These are phyloP conservation scores for Penicillium parvum DNA, from an alignment of 495 filamentous ascomycete species.

Conservation along the genomic window DNA sequence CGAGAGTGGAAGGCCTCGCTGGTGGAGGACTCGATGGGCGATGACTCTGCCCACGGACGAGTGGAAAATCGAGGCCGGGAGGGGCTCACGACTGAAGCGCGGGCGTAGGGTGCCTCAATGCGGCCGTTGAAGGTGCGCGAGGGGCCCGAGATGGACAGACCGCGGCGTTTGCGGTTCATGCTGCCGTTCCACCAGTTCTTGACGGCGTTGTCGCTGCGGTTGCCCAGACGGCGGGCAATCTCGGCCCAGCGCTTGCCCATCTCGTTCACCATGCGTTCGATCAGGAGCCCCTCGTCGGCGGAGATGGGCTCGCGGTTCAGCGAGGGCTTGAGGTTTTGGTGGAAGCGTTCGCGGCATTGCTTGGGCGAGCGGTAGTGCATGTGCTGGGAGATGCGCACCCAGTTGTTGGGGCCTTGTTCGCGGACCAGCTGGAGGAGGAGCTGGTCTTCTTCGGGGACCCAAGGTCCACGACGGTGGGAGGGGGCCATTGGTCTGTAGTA, in stretches of 20 bases:
- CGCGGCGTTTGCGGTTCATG: constrained; percentile 67
- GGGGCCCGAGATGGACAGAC: constrained; percentile 37
- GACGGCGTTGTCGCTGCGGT: constrained; percentile 93
- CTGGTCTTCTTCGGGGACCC: constrained; percentile 78
- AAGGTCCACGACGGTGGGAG: constrained; percentile 75
- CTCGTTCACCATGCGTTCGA: constrained; percentile 74
- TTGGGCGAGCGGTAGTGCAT: constrained; percentile 82
- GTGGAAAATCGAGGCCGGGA: constrained; percentile 32
- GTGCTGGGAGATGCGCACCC: constrained; percentile 79
- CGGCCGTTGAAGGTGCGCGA: constrained; percentile 40
- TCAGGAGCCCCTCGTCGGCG: constrained; percentile 76
- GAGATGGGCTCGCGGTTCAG: constrained; percentile 92
- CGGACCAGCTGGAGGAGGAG: constrained; percentile 69
- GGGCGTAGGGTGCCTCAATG: constrained; percentile 39
- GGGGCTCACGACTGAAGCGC: constrained; percentile 33
- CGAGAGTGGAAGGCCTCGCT: constrained; percentile 19
- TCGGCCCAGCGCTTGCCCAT: constrained; percentile 94
- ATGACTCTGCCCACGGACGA: constrained; percentile 33
- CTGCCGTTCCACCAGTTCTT: constrained; percentile 99
- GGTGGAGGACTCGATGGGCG: constrained; percentile 15
- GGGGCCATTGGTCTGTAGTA: constrained; percentile 38
- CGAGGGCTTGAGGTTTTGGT: constrained; percentile 89
- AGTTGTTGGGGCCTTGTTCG: constrained; percentile 77
- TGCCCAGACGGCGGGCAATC: constrained; percentile 79
- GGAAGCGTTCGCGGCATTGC: constrained; percentile 92